Evolutionary conservation across 768 basidiomycete genomes (phyloP).

Genomic region (Tephrocybe sp.): DNA sequence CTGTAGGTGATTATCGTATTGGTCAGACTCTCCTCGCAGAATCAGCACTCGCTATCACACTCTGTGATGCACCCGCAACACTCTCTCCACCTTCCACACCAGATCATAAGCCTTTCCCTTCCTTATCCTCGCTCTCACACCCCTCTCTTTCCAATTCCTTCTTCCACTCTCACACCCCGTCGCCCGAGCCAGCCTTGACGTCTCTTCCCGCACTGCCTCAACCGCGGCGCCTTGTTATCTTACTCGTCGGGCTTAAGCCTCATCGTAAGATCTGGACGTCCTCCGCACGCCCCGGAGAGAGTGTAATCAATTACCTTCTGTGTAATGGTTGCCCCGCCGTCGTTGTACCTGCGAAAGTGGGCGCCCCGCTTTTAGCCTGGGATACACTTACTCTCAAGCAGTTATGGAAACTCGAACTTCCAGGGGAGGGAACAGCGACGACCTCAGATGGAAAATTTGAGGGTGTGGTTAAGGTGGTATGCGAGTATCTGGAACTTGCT

Average conservation of each 20-base stretch:
- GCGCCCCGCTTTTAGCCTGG: slow-evolving; percentile 65
- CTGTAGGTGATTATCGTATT: slow-evolving; percentile 57
- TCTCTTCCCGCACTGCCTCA: slow-evolving; percentile 36
- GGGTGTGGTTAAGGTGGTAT: slow-evolving; percentile 52
- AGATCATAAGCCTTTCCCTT: slow-evolving; percentile 14
- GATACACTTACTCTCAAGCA: slow-evolving; percentile 56
- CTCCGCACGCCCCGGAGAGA: slow-evolving; percentile 56
- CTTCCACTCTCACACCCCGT: too few species aligned
- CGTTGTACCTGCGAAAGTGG: slow-evolving; percentile 55
- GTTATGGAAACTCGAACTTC: slow-evolving; percentile 50
- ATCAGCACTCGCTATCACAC: slow-evolving; percentile 49
- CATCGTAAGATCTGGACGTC: slow-evolving; percentile 60
- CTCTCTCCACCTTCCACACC: slow-evolving; percentile 15
- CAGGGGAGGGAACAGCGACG: slow-evolving; percentile 26
- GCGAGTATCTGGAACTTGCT: slow-evolving; percentile 59
- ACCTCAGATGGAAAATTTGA: slow-evolving; percentile 39
- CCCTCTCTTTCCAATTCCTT: not conserved
- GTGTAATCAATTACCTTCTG: slow-evolving; percentile 59
- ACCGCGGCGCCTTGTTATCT: slow-evolving; percentile 55
- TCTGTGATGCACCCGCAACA: slow-evolving; percentile 33
- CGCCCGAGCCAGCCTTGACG: slow-evolving; percentile 26
- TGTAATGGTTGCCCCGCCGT: slow-evolving; percentile 61
- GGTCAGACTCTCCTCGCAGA: slow-evolving; percentile 58
- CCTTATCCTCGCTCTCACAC: slow-evolving; percentile 24
- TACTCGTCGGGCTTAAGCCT: slow-evolving; percentile 58